Evolutionary conservation across 495 filamentous ascomycete species (phyloP), one percentile per base, ranked within the genome.

Genomic region (Talaromyces stipitatus): DNA sequence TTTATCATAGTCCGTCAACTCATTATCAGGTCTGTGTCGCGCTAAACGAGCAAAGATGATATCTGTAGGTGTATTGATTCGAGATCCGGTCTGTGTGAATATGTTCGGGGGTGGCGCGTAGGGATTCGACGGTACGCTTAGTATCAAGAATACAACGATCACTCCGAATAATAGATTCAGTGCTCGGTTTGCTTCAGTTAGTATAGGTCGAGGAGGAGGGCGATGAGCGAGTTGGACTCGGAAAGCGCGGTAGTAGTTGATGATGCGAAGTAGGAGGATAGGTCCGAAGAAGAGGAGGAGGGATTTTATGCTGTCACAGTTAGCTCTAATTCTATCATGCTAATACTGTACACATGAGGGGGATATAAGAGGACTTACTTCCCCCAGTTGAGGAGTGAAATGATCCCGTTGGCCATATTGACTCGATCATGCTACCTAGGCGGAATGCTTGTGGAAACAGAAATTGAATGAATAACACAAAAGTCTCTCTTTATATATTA

Each of bases 281-380:
- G 92, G 92, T 0, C 82, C 92, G 69, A 97, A 87, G 75, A 94
- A 85, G 68, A 95, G 77, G 63, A 89, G 72, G 67, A 96, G 78
- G 60, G 87, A 88, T 65, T 90, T 87, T 71, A 90, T n/a, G n/a
- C n/a, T n/a, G n/a, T n/a, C n/a, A n/a, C n/a, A n/a, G n/a, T n/a
- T n/a, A n/a, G n/a, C n/a, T n/a, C n/a, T n/a, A n/a, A n/a, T n/a
- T n/a, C n/a, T n/a, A n/a, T n/a, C n/a, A n/a, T n/a, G n/a, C n/a
- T n/a, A n/a, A n/a, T 75, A 54, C 87, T 91, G 62, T 61, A 18
- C 23, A 24, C 20, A 20, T 29, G 16, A 51, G 48, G 14, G 52
- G 51, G 20, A 48, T 1, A 32, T 50, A 45, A 55, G 16, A 16
- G 22, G 4, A 70, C 73, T 55, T 65, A 76, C 73, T 66, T 73